These are phyloP conservation scores for Phaeosphaeria sp. DNA, from an alignment of 2,329 filamentous ascomycete genomes.

Conservation along the genomic window DNA sequence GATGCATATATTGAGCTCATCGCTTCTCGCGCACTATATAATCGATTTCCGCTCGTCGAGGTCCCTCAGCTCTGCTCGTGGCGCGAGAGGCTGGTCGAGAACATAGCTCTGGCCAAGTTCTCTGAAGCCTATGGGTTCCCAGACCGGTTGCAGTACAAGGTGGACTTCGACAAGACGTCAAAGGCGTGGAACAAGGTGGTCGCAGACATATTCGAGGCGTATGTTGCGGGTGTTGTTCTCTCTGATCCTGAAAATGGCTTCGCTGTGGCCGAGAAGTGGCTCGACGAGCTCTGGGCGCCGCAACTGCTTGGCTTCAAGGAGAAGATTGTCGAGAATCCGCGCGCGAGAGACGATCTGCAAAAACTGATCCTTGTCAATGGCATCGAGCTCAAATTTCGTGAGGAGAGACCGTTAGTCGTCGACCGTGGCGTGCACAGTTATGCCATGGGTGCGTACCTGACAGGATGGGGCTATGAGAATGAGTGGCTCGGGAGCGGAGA, in stretches of 20 bases:
- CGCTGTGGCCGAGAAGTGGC: slow-evolving; percentile 68
- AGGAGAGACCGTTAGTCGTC: slow-evolving; percentile 61
- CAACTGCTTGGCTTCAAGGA: slow-evolving; percentile 39
- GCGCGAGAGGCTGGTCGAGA: slow-evolving; percentile 80
- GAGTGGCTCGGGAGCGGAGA: slow-evolving; percentile 68
- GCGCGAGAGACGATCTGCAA: slow-evolving; percentile 49
- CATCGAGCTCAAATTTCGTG: slow-evolving; percentile 52
- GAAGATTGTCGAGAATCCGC: slow-evolving; percentile 43
- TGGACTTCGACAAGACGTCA: slow-evolving; percentile 35
- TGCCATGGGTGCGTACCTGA: slow-evolving; percentile 68
- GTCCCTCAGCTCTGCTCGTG: slow-evolving; percentile 76
- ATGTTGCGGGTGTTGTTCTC: slow-evolving; percentile 78
- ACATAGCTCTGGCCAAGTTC: slow-evolving; percentile 75
- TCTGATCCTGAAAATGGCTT: slow-evolving; percentile 70
- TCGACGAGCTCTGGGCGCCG: slow-evolving; percentile 74
- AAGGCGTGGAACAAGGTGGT: slow-evolving; percentile 68
- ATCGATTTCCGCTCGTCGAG: slow-evolving; percentile 69
- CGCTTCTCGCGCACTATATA: slow-evolving; percentile 75
- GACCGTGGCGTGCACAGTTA: slow-evolving; percentile 63
- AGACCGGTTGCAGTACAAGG: slow-evolving; percentile 63
- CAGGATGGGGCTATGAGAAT: slow-evolving; percentile 71
- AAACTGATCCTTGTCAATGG: slow-evolving; percentile 41
- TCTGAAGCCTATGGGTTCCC: slow-evolving; percentile 74
- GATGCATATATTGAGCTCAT: slow-evolving; percentile 85
- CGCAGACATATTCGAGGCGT: slow-evolving; percentile 90